Evolutionary conservation across 164 flowering plant genomes (phyloP).

Genomic region (Dillenia turbinata): DNA sequence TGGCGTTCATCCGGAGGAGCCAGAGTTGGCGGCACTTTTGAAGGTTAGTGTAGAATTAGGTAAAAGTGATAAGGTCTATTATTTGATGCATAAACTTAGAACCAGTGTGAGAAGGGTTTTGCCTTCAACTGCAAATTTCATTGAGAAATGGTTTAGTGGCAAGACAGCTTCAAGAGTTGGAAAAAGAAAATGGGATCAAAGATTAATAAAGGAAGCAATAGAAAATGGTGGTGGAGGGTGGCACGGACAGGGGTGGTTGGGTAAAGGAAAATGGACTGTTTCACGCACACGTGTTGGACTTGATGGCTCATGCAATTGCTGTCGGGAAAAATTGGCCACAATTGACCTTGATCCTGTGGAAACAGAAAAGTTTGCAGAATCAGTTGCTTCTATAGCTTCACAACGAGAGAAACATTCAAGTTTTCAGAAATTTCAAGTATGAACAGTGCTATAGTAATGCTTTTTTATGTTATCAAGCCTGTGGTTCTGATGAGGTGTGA

Average conservation of each 20-base stretch:
- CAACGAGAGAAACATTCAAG: conserved; percentile 58
- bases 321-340: conserved; percentile 63
- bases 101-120: conserved; percentile 60
- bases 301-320: conserved; percentile 66
- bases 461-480: conserved; percentile 5
- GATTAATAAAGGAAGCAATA: conserved; percentile 39
- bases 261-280: conserved; percentile 70
- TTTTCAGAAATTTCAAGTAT: conserved; percentile 84
- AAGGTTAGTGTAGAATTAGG: conserved; percentile 50
- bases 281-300: conserved; percentile 36
- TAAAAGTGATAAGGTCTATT: conserved; percentile 65
- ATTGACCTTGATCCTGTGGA: conserved; percentile 80
- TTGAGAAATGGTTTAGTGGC: conserved; percentile 67
- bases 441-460: conserved; percentile 12
- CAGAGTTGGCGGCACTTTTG: conserved; percentile 70
- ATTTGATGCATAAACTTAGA: conserved; percentile 76
- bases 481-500: conserved; percentile 3
- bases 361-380: conserved; percentile 75
- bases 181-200: conserved; percentile 54
- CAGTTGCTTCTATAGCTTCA: conserved; percentile 71
- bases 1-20: conserved; percentile 79
- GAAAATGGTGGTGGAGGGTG: conserved; percentile 85
- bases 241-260: conserved; percentile 96
- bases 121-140: conserved; percentile 55
- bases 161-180: conserved; percentile 61